These are phyloP conservation scores for Ceratocystiopsis sp. DNA, from an alignment of 2,329 filamentous ascomycete species.

Conservation along the genomic window DNA sequence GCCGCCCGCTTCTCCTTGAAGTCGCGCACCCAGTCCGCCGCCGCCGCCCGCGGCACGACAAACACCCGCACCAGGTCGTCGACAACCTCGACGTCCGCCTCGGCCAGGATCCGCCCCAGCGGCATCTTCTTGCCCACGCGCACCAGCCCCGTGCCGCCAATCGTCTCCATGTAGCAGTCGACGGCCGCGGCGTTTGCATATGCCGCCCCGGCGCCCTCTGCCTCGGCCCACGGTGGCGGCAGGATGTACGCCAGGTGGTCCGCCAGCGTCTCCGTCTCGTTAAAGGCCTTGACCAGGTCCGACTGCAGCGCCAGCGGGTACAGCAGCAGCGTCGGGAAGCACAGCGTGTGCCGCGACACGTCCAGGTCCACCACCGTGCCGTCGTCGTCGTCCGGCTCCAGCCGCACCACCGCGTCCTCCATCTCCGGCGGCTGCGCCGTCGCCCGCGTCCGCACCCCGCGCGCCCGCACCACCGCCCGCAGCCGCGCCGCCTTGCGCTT, in stretches of 20 bases:
- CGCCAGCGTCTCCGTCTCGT: slow-evolving; percentile 55
- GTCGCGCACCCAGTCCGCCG: slow-evolving; percentile 62
- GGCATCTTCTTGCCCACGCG: slow-evolving; percentile 79
- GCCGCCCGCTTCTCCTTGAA: slow-evolving; percentile 60
- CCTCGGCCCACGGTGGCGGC: slow-evolving; percentile 67
- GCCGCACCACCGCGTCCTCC: slow-evolving; percentile 59
- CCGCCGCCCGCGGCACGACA: slow-evolving; percentile 56
- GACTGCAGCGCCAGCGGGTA: slow-evolving; percentile 71
- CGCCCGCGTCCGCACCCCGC: slow-evolving; percentile 50
- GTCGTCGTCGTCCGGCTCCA: slow-evolving; percentile 32
- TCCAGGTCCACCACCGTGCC: slow-evolving; percentile 35
- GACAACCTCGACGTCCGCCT: slow-evolving; percentile 67
- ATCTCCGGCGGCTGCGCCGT: slow-evolving; percentile 66
- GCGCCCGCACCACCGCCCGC: slow-evolving; percentile 45
- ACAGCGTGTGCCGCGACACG: slow-evolving; percentile 53
- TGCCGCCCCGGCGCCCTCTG: slow-evolving; percentile 20
- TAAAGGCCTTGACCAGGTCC: slow-evolving; percentile 81
- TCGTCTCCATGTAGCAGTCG: slow-evolving; percentile 82
- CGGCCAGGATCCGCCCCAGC: slow-evolving; percentile 53
- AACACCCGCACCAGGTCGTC: slow-evolving; percentile 74
- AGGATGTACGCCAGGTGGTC: slow-evolving; percentile 77
- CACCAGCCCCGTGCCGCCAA: slow-evolving; percentile 52
- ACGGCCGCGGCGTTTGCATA: slow-evolving; percentile 58
- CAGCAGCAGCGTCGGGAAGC: slow-evolving; percentile 65
- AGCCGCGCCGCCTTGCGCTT: slow-evolving; percentile 44